These are phyloP conservation scores for Daldinia concentrica DNA, from an alignment of 495 filamentous ascomycete species.

Conservation along the genomic window DNA sequence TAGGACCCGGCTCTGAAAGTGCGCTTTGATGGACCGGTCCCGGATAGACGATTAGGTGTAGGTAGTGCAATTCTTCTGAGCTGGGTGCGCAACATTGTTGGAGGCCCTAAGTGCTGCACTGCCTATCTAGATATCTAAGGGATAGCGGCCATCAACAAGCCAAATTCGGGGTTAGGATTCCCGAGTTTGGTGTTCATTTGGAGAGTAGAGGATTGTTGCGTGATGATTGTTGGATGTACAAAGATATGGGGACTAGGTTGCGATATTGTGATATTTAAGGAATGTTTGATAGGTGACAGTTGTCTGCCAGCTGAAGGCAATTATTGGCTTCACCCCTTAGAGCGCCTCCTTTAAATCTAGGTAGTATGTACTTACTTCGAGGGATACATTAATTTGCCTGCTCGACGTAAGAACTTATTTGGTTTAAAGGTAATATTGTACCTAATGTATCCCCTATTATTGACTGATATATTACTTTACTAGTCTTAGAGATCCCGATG, in stretches of 20 bases:
- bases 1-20: neutral
- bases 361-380: neutral
- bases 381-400: no score
- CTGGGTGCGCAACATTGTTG: constrained; percentile 30
- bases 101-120: neutral
- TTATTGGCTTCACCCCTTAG: neutral
- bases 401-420: no score
- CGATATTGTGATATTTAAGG: neutral
- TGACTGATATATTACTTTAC: no score
- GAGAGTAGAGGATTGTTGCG: neutral
- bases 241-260: neutral
- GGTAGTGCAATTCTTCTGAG: constrained; percentile 22
- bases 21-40: constrained; percentile 8
- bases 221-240: constrained; percentile 3
- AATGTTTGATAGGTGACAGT: neutral
- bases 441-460: no score
- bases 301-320: neutral
- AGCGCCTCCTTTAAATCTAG: neutral
- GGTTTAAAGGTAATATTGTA: no score
- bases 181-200: constrained; percentile 6
- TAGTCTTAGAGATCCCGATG: no score
- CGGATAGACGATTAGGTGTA: neutral
- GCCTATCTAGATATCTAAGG: constrained; percentile 4
- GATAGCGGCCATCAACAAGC: constrained; percentile 16
- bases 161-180: neutral